Conservation (phyloP, 345 rosid species). For the Lagerstroemia speciosa region DNA sequence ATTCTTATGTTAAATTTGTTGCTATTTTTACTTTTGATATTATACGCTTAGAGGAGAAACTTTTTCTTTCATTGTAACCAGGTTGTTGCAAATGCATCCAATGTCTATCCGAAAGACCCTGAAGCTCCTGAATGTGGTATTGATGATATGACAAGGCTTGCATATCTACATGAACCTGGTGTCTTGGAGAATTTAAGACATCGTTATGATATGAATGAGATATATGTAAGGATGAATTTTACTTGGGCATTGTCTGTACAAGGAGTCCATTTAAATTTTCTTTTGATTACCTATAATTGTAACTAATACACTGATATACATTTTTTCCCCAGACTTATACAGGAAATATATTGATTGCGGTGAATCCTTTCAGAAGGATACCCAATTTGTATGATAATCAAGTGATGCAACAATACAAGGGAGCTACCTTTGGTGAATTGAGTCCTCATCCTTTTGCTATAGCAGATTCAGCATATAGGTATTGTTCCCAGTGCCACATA, state of each 20-base stretch:
- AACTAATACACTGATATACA: background rate
- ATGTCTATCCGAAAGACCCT: constrained; percentile 68
- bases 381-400: constrained; percentile 79
- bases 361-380: constrained; percentile 79
- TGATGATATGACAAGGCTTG: constrained; percentile 95
- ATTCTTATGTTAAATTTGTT: background rate
- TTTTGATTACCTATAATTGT: background rate
- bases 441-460: constrained; percentile 94
- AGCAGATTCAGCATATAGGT: constrained; percentile 98
- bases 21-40: constrained; percentile 2
- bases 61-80: constrained; percentile 9
- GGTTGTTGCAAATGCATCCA: constrained; percentile 58
- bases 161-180: constrained; percentile 97
- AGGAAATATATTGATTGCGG: constrained; percentile 96
- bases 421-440: constrained; percentile 75
- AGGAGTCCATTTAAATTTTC: background rate
- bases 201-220: constrained; percentile 74
- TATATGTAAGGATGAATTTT: constrained; percentile 59
- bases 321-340: constrained; percentile 69
- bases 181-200: constrained; percentile 67
- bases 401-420: constrained; percentile 83
- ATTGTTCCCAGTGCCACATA: background rate
- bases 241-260: background rate
- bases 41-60: background rate
- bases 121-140: constrained; percentile 82